Base-by-base conservation (phyloP, 257 asterid species). In the Scutellaria galericulata region DNA sequence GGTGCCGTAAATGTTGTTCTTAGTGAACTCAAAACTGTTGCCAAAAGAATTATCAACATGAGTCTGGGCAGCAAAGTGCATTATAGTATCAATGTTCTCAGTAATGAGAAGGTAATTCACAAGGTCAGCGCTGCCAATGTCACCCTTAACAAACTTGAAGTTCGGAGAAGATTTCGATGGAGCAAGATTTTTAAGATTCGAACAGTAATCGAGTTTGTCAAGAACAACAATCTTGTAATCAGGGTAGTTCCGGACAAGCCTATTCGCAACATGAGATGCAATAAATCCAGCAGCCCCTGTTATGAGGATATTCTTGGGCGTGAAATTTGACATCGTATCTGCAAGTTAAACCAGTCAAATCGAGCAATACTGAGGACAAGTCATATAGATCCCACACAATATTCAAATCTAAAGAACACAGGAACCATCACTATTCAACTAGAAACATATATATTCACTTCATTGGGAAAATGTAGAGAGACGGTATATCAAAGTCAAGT, bases 281-380 rank as follows among this genome's bases (percentile, higher is more conserved):
- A 88, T 86, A 78, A 88, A 88, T 42, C 95, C 95, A 1, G 95
- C 95, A 45, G 95, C 95, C 52, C 95, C 95, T 9, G 95, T 88
- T 55, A 88, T 86, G 57, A 88, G 91, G 80, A 88, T 88, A 39
- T 86, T 88, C 75, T 84, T 83, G 15, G 95, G 95, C 9, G 68
- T 74, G 74, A 79, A 88, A 0, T 78, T 50, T 68, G 85, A 58
- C 89, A 82, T 82, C 27, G 22, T 53, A 15, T 58, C 84, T 84
- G 82, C 79, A 72, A 51, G 35, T 6, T 8, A 59, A 39, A 60
- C 37, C 4, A 64, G 57, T 66, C 62, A 37, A n/a, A 54, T 2
- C 41, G 0, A 53, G 41, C 59, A 68, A 11, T 53, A 9, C 52
- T 39, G 40, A 15, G 9, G 9, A 37, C n/a, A 50, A 58, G 44